Evolutionary conservation across 805 yeast species (phyloP), one percentile per base, ranked within the genome.

Genomic region (Torulaspora maleeae): DNA sequence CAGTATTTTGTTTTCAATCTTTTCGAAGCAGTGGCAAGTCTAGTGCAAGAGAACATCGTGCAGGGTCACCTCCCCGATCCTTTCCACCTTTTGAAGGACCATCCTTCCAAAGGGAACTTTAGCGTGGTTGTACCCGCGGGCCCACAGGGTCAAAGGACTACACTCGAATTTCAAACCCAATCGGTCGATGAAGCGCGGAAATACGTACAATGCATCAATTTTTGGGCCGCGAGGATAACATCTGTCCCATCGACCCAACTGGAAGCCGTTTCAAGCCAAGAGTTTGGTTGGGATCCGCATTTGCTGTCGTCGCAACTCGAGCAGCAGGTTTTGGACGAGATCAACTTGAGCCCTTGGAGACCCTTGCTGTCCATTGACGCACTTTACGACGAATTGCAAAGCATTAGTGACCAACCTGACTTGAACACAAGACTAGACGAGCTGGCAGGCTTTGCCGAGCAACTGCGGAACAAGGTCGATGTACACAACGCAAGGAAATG

Each of bases 181-280:
- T 79, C 86, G 11, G 60, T 69, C 19, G 85, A 81, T 53, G 77
- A 78, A 47, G 93, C 95, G 0, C 66, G 69, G 35, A 84, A 80
- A 58, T 86, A 78, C 63, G 79, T 85, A 13, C 77, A 82, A 53
- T 79, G 91, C 4, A 82, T 93, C 65, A 89, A 88, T 63, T 89
- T 86, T 61, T 89, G 96, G 96, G 86, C 95, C 2, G 86, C 91
- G 1, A 76, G 93, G 52, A 76, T 85, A 29, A 83, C 95, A 5
- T 83, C 89, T 12, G 82, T 86, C 16, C 95, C 95, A 3, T 73
- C 70, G 27, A 49, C 80, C 0, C 85, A 82, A 56, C 83, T 80
- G 44, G 80, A 83, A 50, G 73, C 86, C 27, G 80, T 88, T 2
- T 81, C 91, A 5, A 76, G 72, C 43, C 76, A 82, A 47, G 95